These are phyloP conservation scores for Chimonanthus salicifolius DNA, from an alignment of 164 flowering plant genomes.

Conservation along the genomic window DNA sequence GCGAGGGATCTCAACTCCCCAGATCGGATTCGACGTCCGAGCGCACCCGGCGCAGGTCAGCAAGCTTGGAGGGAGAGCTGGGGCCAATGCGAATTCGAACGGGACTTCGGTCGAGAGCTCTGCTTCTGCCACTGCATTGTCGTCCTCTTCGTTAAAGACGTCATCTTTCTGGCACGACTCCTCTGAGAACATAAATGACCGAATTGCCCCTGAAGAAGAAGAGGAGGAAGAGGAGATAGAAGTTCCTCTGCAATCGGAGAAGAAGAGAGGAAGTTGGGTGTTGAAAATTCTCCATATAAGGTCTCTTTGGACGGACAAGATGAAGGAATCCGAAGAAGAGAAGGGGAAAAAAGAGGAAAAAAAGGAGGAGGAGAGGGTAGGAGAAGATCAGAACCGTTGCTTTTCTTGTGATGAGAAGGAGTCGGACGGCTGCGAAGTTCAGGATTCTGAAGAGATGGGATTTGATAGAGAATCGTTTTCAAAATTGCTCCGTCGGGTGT, in stretches of 20 bases:
- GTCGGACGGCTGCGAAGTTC: constrained; percentile 17
- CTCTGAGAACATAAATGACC: constrained; percentile 14
- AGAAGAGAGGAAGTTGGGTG: constrained; percentile 47
- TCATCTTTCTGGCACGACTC: constrained; percentile 42
- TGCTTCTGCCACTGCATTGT: constrained; percentile 9
- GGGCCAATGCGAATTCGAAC: constrained; percentile 19
- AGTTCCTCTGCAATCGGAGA: not conserved
- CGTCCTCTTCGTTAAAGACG: constrained; percentile 28
- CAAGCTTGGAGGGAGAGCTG: constrained; percentile 25
- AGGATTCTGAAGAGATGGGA: constrained; percentile 20
- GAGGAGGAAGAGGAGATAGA: constrained; percentile 6
- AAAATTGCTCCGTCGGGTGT: constrained; percentile 60
- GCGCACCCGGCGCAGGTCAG: constrained; percentile 28
- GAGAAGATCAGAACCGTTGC: constrained; percentile 5
- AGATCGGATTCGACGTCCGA: constrained; percentile 27
- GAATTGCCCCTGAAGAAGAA: constrained; percentile 34
- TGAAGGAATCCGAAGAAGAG: constrained; percentile 3
- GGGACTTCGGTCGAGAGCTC: constrained; percentile 3
- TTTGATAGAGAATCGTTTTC: constrained; percentile 72
- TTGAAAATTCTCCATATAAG: constrained; percentile 60
- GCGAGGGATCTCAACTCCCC: constrained; percentile 32
- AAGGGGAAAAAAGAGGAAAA: not conserved
- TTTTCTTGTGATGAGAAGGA: constrained; percentile 23
- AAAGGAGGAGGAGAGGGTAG: constrained; percentile 1
- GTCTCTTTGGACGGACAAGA: constrained; percentile 40